These are phyloP conservation scores for Ophiostoma novo-ulmi DNA, from an alignment of 2,329 filamentous ascomycete species.

Conservation along the genomic window DNA sequence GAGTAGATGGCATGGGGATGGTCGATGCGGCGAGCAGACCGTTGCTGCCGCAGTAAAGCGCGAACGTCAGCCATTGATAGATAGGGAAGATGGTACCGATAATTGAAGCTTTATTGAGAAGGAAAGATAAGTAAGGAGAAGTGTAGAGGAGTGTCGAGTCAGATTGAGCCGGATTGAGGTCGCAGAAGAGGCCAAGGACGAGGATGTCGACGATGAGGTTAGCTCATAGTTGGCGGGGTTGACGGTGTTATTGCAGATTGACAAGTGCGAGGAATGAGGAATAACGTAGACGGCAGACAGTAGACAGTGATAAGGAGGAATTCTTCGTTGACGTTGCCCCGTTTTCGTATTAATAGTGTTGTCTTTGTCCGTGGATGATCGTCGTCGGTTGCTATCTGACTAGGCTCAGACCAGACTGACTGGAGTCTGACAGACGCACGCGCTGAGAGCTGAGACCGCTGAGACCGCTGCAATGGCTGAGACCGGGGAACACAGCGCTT, in stretches of 20 bases:
- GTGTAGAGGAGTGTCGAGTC: not conserved
- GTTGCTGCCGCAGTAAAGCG: slow-evolving; percentile 71
- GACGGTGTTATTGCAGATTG: not conserved
- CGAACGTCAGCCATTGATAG: slow-evolving; percentile 69
- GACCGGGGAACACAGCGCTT: not conserved
- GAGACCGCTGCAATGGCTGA: no score
- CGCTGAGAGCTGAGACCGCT: not conserved
- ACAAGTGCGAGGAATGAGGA: not conserved
- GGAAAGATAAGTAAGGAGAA: not conserved
- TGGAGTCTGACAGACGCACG: not conserved
- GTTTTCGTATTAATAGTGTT: not conserved
- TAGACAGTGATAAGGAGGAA: not conserved
- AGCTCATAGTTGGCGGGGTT: not conserved
- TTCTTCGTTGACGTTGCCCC: slow-evolving; percentile 5
- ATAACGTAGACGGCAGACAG: not conserved
- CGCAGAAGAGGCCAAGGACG: not conserved
- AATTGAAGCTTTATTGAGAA: not conserved
- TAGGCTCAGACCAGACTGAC: not conserved
- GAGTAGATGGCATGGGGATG: slow-evolving; percentile 56
- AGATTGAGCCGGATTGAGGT: not conserved
- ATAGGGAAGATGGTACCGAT: not conserved
- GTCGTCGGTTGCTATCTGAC: slow-evolving; percentile 3
- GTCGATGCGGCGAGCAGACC: slow-evolving; percentile 65
- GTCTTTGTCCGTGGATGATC: slow-evolving; percentile 9
- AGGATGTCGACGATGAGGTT: not conserved